Conservation (phyloP, 805 yeast genomes). For the Zygosaccharomyces bailii region DNA sequence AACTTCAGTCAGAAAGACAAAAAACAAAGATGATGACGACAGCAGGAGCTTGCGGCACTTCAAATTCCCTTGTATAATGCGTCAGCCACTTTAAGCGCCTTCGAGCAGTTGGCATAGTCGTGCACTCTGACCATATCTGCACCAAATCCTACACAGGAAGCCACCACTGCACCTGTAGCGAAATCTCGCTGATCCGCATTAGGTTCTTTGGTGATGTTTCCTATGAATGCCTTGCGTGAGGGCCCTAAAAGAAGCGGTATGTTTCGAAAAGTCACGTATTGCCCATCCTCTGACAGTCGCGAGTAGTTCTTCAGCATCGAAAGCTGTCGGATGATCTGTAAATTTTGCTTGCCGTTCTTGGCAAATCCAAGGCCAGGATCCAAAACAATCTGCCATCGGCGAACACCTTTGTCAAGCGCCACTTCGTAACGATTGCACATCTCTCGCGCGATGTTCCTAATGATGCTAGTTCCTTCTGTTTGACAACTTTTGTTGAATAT, state of each 20-base stretch:
- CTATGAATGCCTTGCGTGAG: constrained; percentile 84
- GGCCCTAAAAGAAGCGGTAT: constrained; percentile 80
- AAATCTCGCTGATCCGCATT: constrained; percentile 59
- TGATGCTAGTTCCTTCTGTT: constrained; percentile 36
- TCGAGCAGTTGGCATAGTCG: constrained; percentile 60
- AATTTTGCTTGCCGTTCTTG: constrained; percentile 68
- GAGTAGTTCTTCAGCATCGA: constrained; percentile 49
- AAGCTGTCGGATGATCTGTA: constrained; percentile 54
- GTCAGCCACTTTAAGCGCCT: constrained; percentile 63
- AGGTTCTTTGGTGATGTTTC: constrained; percentile 58
- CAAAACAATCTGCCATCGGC: constrained; percentile 84
- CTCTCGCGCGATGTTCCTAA: constrained; percentile 64
- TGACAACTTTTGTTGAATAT: constrained; percentile 15
- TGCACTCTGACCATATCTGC: constrained; percentile 87
- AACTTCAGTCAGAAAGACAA: not conserved
- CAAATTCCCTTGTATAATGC: constrained; percentile 40
- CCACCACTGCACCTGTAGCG: constrained; percentile 73
- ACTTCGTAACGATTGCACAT: constrained; percentile 49
- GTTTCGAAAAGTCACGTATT: constrained; percentile 32
- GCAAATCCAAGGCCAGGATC: constrained; percentile 99
- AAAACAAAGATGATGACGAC: not conserved
- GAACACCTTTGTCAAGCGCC: constrained; percentile 62
- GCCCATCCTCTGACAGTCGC: constrained; percentile 20
- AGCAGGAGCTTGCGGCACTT: not conserved
- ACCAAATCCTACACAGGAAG: constrained; percentile 69